Percentiles rank a stretch among this genome's conserved stretches.
Conservation (phyloP, 208 protist genomes). For the Leishmania braziliensis region DNA sequence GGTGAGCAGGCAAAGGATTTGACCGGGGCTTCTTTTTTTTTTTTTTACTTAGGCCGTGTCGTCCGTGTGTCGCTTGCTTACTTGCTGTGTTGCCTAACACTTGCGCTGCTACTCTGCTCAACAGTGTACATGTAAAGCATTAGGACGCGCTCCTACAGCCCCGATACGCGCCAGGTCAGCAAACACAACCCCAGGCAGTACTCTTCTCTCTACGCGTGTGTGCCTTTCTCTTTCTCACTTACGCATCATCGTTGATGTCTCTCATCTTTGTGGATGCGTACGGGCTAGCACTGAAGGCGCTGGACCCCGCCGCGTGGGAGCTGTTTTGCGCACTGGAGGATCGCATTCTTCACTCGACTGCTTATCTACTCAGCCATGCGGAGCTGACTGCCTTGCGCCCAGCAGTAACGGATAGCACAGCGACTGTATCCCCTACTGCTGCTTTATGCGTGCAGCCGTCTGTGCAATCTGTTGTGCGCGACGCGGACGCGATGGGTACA, state of each 20-base stretch:
- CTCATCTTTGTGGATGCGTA: conserved; percentile 6
- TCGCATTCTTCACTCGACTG: conserved; percentile 4
- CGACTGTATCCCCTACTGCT: neutral
- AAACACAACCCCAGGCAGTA: neutral
- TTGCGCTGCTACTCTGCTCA: neutral
- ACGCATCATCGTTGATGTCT: neutral
- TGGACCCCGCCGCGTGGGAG: conserved; percentile 2
- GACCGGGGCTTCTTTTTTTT: neutral
- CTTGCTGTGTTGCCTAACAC: neutral
- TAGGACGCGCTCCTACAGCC: neutral
- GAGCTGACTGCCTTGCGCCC: conserved; percentile 5
- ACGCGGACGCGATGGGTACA: neutral
- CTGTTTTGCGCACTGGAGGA: neutral
- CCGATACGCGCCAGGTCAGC: neutral
- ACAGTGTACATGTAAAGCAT: neutral
- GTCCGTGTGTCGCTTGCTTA: neutral
- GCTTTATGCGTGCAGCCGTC: neutral
- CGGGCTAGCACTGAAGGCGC: neutral
- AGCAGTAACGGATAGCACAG: neutral
- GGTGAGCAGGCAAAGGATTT: neutral
- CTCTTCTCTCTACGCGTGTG: neutral
- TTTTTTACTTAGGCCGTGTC: neutral
- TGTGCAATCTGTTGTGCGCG: neutral
- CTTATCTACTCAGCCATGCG: neutral
- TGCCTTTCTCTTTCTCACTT: neutral